Evolutionary conservation across 1,139 yeast genomes (phyloP).

Genomic region (Sugiyamaella novakii): DNA sequence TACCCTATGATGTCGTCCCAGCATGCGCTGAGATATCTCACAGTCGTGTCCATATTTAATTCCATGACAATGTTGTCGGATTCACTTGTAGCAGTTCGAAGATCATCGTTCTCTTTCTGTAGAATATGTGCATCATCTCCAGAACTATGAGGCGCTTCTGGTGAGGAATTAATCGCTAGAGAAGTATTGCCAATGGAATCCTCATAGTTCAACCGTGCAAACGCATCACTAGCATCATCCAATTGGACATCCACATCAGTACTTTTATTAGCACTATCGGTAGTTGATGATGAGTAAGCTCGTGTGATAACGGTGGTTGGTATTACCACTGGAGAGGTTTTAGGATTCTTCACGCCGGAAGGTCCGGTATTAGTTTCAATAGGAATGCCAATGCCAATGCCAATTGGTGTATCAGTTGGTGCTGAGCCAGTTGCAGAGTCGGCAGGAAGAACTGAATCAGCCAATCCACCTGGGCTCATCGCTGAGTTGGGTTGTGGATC

Average conservation of each 20-base stretch:
- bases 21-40: conserved; percentile 70
- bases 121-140: conserved; percentile 18
- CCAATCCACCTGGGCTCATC: conserved; percentile 11
- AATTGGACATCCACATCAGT: too few species aligned
- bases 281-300: background rate
- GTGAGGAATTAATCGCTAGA: conserved; percentile 4
- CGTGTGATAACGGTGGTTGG: too few species aligned
- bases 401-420: background rate
- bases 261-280: too few species aligned
- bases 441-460: conserved; percentile 3
- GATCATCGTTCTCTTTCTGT: conserved; percentile 35
- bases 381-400: conserved; percentile 1
- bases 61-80: conserved; percentile 87
- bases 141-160: conserved; percentile 13
- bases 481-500: too few species aligned
- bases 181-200: background rate
- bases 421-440: conserved; percentile 3
- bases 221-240: background rate
- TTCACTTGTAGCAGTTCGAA: conserved; percentile 56
- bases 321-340: too few species aligned
- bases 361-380: too few species aligned
- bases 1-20: conserved; percentile 70
- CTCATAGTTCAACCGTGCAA: background rate
- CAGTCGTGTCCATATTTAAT: conserved; percentile 73
- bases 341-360: too few species aligned